These are phyloP conservation scores for Cutaneotrichosporon sp. DNA, from an alignment of 1,284 basidiomycete species.

Conservation along the genomic window DNA sequence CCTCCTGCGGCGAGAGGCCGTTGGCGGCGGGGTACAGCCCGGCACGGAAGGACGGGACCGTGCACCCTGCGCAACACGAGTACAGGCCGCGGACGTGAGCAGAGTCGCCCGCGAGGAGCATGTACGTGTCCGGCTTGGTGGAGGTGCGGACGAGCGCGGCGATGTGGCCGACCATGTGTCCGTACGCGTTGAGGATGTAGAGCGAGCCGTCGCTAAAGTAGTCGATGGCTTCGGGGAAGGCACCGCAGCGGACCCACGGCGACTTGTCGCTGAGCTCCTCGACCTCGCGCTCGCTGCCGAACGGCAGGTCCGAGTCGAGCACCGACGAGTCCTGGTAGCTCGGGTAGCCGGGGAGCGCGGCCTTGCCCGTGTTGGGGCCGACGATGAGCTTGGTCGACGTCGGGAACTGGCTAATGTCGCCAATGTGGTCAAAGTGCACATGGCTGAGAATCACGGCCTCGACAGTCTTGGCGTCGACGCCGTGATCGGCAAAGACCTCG, in stretches of 20 bases:
- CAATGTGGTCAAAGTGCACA: constrained; percentile 26
- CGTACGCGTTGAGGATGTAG: constrained; percentile 25
- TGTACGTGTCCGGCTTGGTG: constrained; percentile 19
- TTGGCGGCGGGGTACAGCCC: constrained; percentile 19
- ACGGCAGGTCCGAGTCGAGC: constrained; percentile 20
- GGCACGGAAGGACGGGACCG: constrained; percentile 20
- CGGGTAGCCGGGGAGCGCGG: constrained; percentile 23
- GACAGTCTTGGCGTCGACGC: constrained; percentile 11
- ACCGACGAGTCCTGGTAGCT: constrained; percentile 15
- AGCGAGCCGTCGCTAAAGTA: constrained; percentile 27
- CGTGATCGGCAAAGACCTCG: constrained; percentile 12
- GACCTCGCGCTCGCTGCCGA: constrained; percentile 20
- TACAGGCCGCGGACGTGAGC: constrained; percentile 26
- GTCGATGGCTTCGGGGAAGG: constrained; percentile 19
- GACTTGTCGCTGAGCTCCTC: constrained; percentile 15
- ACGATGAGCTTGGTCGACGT: constrained; percentile 22
- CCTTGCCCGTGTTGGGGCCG: constrained; percentile 12
- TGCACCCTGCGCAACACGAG: constrained; percentile 20
- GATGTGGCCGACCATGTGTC: constrained; percentile 26
- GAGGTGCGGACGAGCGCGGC: constrained; percentile 24
- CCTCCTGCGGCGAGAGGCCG: constrained; percentile 18
- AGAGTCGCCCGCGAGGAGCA: constrained; percentile 23
- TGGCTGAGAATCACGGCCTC: constrained; percentile 20
- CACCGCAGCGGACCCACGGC: constrained; percentile 16
- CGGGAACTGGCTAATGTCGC: constrained; percentile 24